phyloP scores from a whole-genome alignment of 192 early-diverging fungal species.

The Coemansia sp. region DNA sequence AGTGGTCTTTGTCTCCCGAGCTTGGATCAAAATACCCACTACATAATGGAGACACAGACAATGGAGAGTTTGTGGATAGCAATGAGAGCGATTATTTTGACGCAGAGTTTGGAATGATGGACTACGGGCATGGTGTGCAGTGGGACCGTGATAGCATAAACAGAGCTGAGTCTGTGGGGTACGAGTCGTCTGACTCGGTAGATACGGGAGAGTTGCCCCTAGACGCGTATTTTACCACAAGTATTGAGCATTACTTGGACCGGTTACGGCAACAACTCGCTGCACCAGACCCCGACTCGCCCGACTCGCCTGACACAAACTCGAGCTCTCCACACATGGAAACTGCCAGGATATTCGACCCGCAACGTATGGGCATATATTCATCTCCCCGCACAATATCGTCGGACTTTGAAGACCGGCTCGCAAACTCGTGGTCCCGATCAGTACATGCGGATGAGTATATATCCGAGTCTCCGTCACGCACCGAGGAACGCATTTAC shows the following conservation, averaged over 20 bases:
- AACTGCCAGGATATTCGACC: not conserved
- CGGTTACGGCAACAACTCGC: conserved; percentile 38
- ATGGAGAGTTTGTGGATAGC: not conserved
- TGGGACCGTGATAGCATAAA: too few species aligned
- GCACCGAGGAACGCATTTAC: too few species aligned
- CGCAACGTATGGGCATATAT: not conserved
- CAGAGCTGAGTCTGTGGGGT: conserved; percentile 2
- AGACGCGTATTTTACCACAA: conserved; percentile 38
- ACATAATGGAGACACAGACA: not conserved
- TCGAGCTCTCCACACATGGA: not conserved
- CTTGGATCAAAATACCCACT: conserved; percentile 3
- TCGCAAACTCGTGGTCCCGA: too few species aligned
- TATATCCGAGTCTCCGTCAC: too few species aligned
- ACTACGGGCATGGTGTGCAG: too few species aligned
- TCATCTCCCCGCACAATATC: conserved; percentile 45
- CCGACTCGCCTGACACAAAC: not conserved
- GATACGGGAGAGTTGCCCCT: conserved; percentile 21
- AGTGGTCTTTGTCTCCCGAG: conserved; percentile 18
- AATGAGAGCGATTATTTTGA: conserved; percentile 11
- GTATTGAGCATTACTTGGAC: conserved; percentile 45
- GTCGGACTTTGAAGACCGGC: conserved; percentile 3
- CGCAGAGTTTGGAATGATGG: conserved; percentile 11
- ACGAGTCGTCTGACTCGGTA: conserved; percentile 38
- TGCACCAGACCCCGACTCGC: not conserved
- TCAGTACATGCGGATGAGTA: too few species aligned